Percentiles rank a stretch among this genome's conserved stretches.
Evolutionary conservation across 2,329 filamentous ascomycete species (phyloP).

Genomic region (Beauveria varroae): DNA sequence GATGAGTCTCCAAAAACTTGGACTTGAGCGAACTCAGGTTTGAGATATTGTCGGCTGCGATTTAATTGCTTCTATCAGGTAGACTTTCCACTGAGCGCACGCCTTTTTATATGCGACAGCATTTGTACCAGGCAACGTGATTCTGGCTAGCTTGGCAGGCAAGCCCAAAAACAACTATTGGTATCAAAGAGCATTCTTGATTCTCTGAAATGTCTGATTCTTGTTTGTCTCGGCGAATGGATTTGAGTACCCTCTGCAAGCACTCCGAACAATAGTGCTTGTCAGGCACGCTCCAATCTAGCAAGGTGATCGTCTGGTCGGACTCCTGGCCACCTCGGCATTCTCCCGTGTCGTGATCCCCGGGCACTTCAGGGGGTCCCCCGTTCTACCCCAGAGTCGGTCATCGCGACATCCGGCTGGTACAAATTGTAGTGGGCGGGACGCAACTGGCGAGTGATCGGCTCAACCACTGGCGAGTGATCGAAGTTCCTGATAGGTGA

Average conservation of each 20-base stretch:
- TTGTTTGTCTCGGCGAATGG: conserved; percentile 12
- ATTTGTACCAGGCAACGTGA: conserved; percentile 16
- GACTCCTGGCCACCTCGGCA: not conserved
- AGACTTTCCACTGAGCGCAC: conserved; percentile 15
- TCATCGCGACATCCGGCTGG: not conserved
- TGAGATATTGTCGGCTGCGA: conserved; percentile 15
- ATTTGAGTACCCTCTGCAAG: conserved; percentile 22
- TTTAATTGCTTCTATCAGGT: conserved; percentile 28
- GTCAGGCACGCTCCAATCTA: conserved; percentile 20
- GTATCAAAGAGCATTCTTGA: conserved; percentile 14
- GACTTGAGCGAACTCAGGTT: conserved; percentile 17
- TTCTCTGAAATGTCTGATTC: conserved; percentile 11
- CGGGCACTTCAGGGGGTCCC: not conserved
- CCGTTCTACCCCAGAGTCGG: not conserved
- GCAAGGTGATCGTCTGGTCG: conserved; percentile 13
- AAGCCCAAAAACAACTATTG: not conserved
- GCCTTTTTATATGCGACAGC: conserved; percentile 22
- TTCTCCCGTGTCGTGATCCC: not conserved
- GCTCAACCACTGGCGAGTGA: not conserved
- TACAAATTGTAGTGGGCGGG: not conserved
- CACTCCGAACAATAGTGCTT: conserved; percentile 28
- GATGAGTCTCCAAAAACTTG: conserved; percentile 18
- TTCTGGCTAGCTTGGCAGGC: conserved; percentile 11
- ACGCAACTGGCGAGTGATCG: not conserved
- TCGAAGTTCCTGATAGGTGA: not conserved